Evolutionary conservation across 1,284 basidiomycete genomes (phyloP).

Genomic region (Sporisorium scitamineum): DNA sequence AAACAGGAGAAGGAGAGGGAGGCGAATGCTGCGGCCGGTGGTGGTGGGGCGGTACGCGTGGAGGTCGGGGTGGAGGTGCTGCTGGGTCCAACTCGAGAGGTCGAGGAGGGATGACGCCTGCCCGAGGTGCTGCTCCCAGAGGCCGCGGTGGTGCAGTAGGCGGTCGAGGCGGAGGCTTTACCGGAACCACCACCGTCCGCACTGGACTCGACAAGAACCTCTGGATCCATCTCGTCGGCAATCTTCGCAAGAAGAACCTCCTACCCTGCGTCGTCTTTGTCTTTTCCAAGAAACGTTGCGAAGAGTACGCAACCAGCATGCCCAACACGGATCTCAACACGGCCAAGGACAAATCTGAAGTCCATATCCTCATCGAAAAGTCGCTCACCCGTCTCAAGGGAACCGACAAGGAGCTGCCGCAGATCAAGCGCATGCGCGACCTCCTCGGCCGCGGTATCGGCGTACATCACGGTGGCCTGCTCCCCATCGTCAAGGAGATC

Average conservation of each 20-base stretch:
- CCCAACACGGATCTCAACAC: conserved; percentile 89
- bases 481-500: conserved; percentile 93
- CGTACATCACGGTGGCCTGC: conserved; percentile 94
- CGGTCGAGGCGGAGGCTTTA: conserved; percentile 72
- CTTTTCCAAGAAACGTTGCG: conserved; percentile 95
- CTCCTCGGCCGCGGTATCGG: conserved; percentile 92
- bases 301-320: conserved; percentile 92
- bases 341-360: conserved; percentile 90
- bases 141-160: conserved; percentile 71
- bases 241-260: conserved; percentile 85
- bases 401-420: conserved; percentile 91
- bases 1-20: conserved; percentile 99
- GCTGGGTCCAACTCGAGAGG: conserved; percentile 48
- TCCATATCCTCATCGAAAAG: conserved; percentile 93
- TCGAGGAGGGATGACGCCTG: conserved; percentile 48
- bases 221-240: conserved; percentile 90
- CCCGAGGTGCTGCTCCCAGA: conserved; percentile 69
- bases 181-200: conserved; percentile 30
- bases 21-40: conserved; percentile 78
- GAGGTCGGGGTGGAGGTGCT: conserved; percentile 71
- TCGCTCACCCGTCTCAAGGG: conserved; percentile 87
- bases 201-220: conserved; percentile 84
- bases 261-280: conserved; percentile 97
- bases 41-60: conserved; percentile 72
- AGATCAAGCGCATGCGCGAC: conserved; percentile 91